Evolutionary conservation across 2,329 filamentous ascomycete species (phyloP), one percentile per base, ranked within the genome.

Genomic region (Scytalidium lignicola): DNA sequence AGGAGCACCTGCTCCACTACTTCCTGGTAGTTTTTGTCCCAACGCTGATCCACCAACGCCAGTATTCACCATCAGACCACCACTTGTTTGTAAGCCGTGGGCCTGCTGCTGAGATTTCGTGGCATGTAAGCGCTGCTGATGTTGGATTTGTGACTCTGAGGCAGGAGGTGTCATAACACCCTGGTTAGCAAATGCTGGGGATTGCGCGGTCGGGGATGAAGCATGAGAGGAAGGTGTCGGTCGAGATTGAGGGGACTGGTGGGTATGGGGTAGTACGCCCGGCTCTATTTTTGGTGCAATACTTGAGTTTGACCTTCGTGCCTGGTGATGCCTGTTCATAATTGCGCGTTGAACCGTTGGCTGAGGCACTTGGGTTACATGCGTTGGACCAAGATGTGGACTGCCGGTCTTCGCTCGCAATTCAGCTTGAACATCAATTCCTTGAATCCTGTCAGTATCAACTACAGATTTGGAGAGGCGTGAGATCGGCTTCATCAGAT

Each of bases 361-460:
- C 23, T 85, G 80, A 60, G 87, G 85, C 49, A 87, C 83, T 69
- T 80, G 87, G 58, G 75, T 72, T 77, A 82, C 78, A 67, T 82
- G 77, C 59, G 80, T 88, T 59, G 79, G 84, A 51, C 77, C 86
- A 55, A 93, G 76, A 62, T 85, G 87, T 46, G 91, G 90, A 70
- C 88, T 95, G 60, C 87, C 89, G 43, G 88, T 91, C 75, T 96
- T 97, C 65, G 91, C 86, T 55, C 88, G 88, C 61, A 99, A 79
- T 72, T 97, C 93, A 55, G 91, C 88, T 72, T 97, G 90, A 44
- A 99, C 93, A 76, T 99, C 92, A 69, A 97, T 96, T 61, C 90
- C 90, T 95, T 13, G 10, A 55, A 9, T 41, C 17, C 47, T 17
- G 18, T 12, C n/a, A 49, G 59, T 48, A 62, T 44, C 41, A 29